Evolutionary conservation across 176 grass and related monocot genomes (phyloP).

Genomic region (Eremochloa ophiuroides): DNA sequence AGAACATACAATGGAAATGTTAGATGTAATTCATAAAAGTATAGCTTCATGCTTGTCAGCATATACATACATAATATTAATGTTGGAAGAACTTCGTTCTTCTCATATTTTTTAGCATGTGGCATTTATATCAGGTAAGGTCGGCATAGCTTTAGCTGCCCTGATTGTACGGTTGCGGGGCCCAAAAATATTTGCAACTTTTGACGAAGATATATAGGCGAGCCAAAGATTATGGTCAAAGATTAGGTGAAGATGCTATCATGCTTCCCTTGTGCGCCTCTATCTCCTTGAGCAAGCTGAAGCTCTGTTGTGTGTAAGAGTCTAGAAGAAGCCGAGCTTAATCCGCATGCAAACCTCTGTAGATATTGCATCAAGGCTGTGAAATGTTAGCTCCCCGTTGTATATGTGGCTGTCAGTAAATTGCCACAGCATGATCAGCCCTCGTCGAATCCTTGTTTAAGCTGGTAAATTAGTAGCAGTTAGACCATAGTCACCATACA

Average conservation of each 20-base stretch:
- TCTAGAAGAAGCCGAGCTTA: background rate
- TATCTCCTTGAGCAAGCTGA: background rate
- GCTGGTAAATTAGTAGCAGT: background rate
- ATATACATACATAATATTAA: background rate
- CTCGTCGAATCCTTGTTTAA: background rate
- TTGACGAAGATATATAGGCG: background rate
- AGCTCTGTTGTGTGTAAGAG: background rate
- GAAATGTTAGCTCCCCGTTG: background rate
- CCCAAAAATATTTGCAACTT: background rate
- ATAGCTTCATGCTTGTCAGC: background rate
- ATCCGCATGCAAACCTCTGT: background rate
- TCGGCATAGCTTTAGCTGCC: background rate
- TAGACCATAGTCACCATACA: no score
- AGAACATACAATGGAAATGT: background rate
- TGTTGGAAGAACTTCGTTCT: background rate
- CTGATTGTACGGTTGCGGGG: background rate
- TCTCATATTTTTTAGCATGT: background rate
- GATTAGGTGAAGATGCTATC: slow-evolving; percentile 18
- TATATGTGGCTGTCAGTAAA: background rate
- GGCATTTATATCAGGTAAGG: background rate
- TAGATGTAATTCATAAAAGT: background rate
- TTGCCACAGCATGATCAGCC: background rate
- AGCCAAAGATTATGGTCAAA: slow-evolving; percentile 20
- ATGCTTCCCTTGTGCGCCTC: background rate
- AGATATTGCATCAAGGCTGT: background rate